phyloP scores from a whole-genome alignment of 2,329 filamentous ascomycete genomes.

The Periglandula ipomoeae region DNA sequence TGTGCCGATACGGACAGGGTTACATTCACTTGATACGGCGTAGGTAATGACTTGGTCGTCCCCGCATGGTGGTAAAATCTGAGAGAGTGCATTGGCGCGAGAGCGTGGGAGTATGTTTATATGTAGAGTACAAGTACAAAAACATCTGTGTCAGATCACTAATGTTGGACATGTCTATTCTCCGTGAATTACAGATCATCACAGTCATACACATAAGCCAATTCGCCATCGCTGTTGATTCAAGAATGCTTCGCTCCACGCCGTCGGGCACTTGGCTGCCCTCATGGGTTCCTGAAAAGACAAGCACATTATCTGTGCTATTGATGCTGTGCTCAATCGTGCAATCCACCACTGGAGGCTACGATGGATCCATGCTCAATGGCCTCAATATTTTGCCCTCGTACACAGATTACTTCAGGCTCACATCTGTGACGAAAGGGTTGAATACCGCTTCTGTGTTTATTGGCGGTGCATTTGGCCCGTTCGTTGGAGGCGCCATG shows the following conservation, averaged over 20 bases:
- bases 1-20: too few species aligned
- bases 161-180: too few species aligned
- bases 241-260: conserved; percentile 7
- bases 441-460: conserved; percentile 48
- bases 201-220: too few species aligned
- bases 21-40: too few species aligned
- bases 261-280: conserved; percentile 36
- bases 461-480: conserved; percentile 39
- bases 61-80: too few species aligned
- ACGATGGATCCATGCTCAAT: conserved; percentile 45
- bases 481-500: conserved; percentile 31
- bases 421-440: conserved; percentile 41
- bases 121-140: too few species aligned
- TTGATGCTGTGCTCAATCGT: conserved; percentile 35
- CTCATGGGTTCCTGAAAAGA: conserved; percentile 36
- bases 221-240: too few species aligned
- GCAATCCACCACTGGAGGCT: conserved; percentile 27
- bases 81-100: too few species aligned
- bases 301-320: conserved; percentile 26
- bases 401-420: conserved; percentile 46
- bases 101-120: too few species aligned
- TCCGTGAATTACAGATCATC: too few species aligned
- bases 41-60: too few species aligned
- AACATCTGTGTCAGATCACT: too few species aligned
- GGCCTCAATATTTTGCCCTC: conserved; percentile 47